These are phyloP conservation scores for Ustilago cynodontis DNA, from an alignment of 1,284 basidiomycete genomes.

Conservation along the genomic window DNA sequence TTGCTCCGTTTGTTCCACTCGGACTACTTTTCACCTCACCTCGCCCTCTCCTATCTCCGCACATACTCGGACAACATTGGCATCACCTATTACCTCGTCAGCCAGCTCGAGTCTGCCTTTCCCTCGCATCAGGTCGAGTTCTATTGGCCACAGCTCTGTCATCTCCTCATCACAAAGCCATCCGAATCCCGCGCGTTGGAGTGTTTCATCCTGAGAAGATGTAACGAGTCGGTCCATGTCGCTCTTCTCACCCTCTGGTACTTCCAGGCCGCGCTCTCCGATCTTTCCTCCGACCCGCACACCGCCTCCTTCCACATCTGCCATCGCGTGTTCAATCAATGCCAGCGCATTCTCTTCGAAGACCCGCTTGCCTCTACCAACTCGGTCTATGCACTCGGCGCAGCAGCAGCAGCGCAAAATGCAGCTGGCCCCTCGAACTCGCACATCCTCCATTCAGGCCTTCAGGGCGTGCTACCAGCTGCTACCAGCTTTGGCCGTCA, in stretches of 20 bases:
- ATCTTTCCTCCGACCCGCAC: conserved; percentile 72
- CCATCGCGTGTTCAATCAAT: conserved; percentile 89
- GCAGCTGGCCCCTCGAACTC: conserved; percentile 35
- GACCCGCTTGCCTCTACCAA: conserved; percentile 73
- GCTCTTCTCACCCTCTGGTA: conserved; percentile 68
- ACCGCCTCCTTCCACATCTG: conserved; percentile 90
- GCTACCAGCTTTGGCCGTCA: conserved; percentile 23
- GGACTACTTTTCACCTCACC: conserved; percentile 68
- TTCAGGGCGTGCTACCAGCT: conserved; percentile 66
- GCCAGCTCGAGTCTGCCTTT: conserved; percentile 61
- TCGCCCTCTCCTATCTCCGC: conserved; percentile 66
- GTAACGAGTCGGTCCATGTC: conserved; percentile 65
- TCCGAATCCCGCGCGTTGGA: conserved; percentile 65
- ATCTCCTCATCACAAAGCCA: conserved; percentile 66
- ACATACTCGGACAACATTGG: conserved; percentile 68
- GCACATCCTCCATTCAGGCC: conserved; percentile 25
- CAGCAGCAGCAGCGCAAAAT: conserved; percentile 17
- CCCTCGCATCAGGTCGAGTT: conserved; percentile 63
- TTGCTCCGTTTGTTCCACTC: conserved; percentile 68
- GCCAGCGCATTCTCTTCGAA: conserved; percentile 96
- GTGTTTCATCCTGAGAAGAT: conserved; percentile 64
- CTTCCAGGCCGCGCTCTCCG: conserved; percentile 67
- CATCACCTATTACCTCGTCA: conserved; percentile 68
- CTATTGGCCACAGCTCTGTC: conserved; percentile 69
- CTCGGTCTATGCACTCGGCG: conserved; percentile 34